Conservation (phyloP, 176 grass and related monocot species). For the Oryza brachyantha region DNA sequence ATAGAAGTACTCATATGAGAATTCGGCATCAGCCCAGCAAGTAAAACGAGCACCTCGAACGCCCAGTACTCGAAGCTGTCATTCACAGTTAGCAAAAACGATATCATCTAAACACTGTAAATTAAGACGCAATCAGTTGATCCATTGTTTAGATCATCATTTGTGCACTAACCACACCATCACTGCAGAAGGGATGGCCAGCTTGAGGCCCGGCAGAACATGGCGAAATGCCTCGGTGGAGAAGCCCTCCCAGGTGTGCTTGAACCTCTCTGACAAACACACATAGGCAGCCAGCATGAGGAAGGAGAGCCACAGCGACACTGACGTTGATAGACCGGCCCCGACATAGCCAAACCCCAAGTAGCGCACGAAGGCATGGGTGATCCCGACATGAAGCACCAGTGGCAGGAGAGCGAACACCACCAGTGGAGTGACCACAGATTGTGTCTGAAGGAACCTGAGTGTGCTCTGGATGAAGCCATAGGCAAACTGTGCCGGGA, state of each 20-base stretch:
- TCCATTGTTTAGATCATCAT: neutral
- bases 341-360: constrained; percentile 37
- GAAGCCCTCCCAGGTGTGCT: constrained; percentile 30
- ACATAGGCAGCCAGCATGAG: constrained; percentile 39
- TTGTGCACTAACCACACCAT: constrained; percentile 54
- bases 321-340: constrained; percentile 22
- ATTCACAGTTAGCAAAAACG: neutral
- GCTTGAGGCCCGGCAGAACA: constrained; percentile 36
- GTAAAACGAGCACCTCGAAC: constrained; percentile 52
- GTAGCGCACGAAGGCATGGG: constrained; percentile 28
- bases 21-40: constrained; percentile 53
- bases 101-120: neutral
- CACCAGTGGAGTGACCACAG: constrained; percentile 42
- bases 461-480: constrained; percentile 49
- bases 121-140: neutral
- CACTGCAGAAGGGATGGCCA: constrained; percentile 48
- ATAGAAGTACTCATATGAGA: constrained; percentile 56
- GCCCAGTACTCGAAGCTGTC: constrained; percentile 61
- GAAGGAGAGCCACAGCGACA: constrained; percentile 39
- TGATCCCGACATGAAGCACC: constrained; percentile 33
- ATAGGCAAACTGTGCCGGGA: constrained; percentile 40
- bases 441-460: constrained; percentile 55
- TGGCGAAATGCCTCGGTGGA: constrained; percentile 41
- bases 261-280: constrained; percentile 20
- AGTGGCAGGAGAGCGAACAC: constrained; percentile 33